Percentiles rank a stretch among this genome's conserved stretches.
These are phyloP conservation scores for Evernia prunastri DNA, from an alignment of 495 filamentous ascomycete species.

Conservation along the genomic window DNA sequence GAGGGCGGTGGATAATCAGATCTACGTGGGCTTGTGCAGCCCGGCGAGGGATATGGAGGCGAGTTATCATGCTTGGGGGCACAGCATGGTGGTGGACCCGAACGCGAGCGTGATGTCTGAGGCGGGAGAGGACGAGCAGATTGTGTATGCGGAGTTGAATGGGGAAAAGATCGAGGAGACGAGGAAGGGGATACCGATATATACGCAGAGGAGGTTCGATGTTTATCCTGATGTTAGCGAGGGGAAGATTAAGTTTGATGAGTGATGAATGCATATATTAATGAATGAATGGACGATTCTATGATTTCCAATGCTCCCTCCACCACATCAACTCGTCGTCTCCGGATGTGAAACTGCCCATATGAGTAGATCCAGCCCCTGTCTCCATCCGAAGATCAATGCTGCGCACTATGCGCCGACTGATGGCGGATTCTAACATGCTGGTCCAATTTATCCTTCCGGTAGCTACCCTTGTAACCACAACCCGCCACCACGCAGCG, in stretches of 20 bases:
- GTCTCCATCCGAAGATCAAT: not conserved
- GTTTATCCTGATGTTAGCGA: slow-evolving; percentile 85
- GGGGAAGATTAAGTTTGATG: slow-evolving; percentile 26
- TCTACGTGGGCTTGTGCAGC: slow-evolving; percentile 88
- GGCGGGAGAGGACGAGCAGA: slow-evolving; percentile 67
- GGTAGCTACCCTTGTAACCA: not conserved
- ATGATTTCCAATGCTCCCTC: not conserved
- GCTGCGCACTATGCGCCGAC: not conserved
- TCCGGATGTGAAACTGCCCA: not conserved
- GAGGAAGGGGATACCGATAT: slow-evolving; percentile 78
- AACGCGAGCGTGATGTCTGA: slow-evolving; percentile 72
- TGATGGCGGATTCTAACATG: slow-evolving; percentile 7
- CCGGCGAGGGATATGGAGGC: slow-evolving; percentile 76
- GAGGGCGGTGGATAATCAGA: slow-evolving; percentile 87
- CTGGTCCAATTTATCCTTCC: slow-evolving; percentile 5
- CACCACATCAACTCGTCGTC: not conserved
- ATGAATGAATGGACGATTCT: not conserved
- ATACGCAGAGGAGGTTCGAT: slow-evolving; percentile 84
- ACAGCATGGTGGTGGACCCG: slow-evolving; percentile 84
- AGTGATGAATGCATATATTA: slow-evolving; percentile 7
- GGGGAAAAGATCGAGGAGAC: slow-evolving; percentile 66
- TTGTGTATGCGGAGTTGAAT: slow-evolving; percentile 68
- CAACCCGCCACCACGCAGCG: not conserved
- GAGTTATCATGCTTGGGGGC: slow-evolving; percentile 84
- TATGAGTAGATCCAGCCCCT: not conserved